Evolutionary conservation across 2,329 filamentous ascomycete genomes (phyloP), one percentile per base, ranked within the genome.

Genomic region (Aspergillus hortae): DNA sequence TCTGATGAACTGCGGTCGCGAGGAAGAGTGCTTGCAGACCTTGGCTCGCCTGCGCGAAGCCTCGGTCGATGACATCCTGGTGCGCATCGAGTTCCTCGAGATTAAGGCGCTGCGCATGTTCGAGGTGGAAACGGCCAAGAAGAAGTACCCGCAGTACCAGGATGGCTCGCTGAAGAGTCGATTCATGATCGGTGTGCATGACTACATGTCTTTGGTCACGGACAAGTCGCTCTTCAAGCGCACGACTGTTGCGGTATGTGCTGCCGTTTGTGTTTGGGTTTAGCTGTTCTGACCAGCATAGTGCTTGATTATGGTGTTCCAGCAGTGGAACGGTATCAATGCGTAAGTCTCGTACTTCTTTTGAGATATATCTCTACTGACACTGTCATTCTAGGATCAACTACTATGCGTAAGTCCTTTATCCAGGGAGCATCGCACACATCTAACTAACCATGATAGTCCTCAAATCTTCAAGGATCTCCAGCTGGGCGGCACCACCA

Each of bases 91-190:
- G 62, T 90, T 86, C 64, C 79, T 90, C 12, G 88, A 92, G 66
- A 90, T 92, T 70, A 88, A 89, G 67, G 87, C 88, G 0, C 83
- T 90, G 65, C 84, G 83, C 0, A 67, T 87, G 10, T 92, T 92
- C 57, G 88, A 92, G 71, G 87, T 88, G 66, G 80, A 83, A 30
- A 83, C 81, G 0, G 75, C 85, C 2, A 80, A 80, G 0, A 83
- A 87, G 61, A 77, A 84, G 41, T 90, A 88, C 65, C 88, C 88
- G 0, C 74, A 86, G 19, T 75, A 87, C 14, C 76, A 79, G 7
- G 79, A 86, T 56, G 77, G 78, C 44, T 87, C 83, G 0, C 72
- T 77, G 6, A 81, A 79, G 79, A 86, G 87, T 63, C 78, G 73
- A 4, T 82, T 86, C 61, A 88, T 84, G 70, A 75, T 89, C 2